Evolutionary conservation across 2,329 filamentous ascomycete species (phyloP), one percentile per base, ranked within the genome.

Genomic region (Claviceps lovelessii): DNA sequence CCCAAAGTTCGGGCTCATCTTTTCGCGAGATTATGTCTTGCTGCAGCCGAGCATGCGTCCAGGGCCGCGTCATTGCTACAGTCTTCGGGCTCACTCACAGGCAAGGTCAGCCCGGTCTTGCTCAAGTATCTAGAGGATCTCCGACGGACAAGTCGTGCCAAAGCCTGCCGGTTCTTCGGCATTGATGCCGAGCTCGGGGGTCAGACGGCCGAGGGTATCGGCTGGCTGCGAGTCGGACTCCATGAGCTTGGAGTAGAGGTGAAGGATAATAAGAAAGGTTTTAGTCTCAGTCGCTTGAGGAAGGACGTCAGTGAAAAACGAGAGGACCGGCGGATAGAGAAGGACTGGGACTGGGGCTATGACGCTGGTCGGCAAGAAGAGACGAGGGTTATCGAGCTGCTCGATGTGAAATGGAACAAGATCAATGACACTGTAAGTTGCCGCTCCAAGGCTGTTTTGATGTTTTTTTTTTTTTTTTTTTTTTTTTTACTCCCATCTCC

Each of bases 281-380:
- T 71, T 0, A 78, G 81, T 4, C 70, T 87, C 17, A 76, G 77
- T 33, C 82, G 79, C 44, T 67, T 93, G 49, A 88, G 84, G 67
- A 88, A 85, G 60, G 87, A 83, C 41, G 85, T 85, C 74, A 77
- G 76, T 29, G 90, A 93, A 68, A 84, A 83, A 66, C 78, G 84
- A 39, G 90, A 95, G 64, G 89, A 95, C 63, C 80, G 80, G 49
- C 85, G 81, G 61, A 77, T 95, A 31, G 88, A 91, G 61, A 89
- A 81, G 65, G 85, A 81, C 49, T 72, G 74, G 1, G 74, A 73
- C 33, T 93, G 88, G 88, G 90, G 90, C 0, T 75, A 84, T 49
- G 90, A 96, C 69, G 91, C 85, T 0, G 91, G 93, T 1, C 84
- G 80, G 62, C 71, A 88, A 19, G 93, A 97, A 67, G 93, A 98